phyloP scores from a whole-genome alignment of 148 eudicot genomes.

The Vaccinium corymbosum region DNA sequence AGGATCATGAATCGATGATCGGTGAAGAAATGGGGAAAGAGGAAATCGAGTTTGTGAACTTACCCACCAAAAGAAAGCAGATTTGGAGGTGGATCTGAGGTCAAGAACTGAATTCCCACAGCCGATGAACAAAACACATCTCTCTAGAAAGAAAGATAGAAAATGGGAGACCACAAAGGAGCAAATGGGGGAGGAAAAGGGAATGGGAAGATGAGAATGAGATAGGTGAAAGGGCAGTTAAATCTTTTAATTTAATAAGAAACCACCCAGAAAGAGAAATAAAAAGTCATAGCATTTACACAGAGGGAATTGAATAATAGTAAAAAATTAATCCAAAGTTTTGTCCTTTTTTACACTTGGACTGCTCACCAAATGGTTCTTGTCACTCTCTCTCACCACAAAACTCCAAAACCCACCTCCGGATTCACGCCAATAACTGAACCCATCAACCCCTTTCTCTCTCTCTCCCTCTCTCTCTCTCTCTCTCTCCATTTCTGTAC shows the following conservation, averaged over 20 bases:
- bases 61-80: conserved; percentile 25
- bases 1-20: conserved; percentile 20
- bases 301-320: background rate
- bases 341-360: conserved; percentile 17
- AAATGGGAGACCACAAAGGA: conserved; percentile 18
- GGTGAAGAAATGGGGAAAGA: conserved; percentile 6
- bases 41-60: background rate
- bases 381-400: conserved; percentile 10
- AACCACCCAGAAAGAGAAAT: conserved; percentile 21
- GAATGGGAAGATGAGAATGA: conserved; percentile 11
- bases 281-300: conserved; percentile 12
- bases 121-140: background rate
- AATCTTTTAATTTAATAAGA: conserved; percentile 24
- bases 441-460: background rate
- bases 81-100: conserved; percentile 28
- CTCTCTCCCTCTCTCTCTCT: background rate
- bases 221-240: conserved; percentile 15
- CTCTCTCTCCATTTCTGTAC: background rate
- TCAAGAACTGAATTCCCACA: conserved; percentile 27
- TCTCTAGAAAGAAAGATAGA: conserved; percentile 19
- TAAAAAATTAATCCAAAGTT: background rate
- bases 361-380: conserved; percentile 30
- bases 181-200: conserved; percentile 8
- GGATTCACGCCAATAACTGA: conserved; percentile 12
- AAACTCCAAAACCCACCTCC: conserved; percentile 17